A percentile compares a stretch with the other conserved stretches of the same genome.
Evolutionary conservation across 2,329 filamentous ascomycete genomes (phyloP).

Genomic region (Aspergillus arachidicola): DNA sequence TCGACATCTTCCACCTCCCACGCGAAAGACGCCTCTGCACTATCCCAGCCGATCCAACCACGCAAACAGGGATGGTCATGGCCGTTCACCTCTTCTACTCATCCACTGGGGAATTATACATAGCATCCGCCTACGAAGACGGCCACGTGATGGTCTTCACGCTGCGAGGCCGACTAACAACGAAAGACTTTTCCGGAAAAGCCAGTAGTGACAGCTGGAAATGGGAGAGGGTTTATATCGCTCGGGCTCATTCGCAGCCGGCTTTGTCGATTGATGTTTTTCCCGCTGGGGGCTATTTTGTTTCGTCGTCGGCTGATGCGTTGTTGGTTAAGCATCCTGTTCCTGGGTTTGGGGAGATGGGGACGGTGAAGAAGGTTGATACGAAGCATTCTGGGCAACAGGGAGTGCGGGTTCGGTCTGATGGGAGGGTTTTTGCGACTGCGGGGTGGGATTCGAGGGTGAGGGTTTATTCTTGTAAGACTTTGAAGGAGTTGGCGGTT

Average conservation of each 20-base stretch:
- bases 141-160: constrained; percentile 71
- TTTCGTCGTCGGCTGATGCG: constrained; percentile 82
- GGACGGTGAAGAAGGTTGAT: constrained; percentile 64
- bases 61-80: constrained; percentile 78
- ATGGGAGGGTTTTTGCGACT: constrained; percentile 82
- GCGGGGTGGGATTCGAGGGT: constrained; percentile 88
- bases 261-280: constrained; percentile 72
- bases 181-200: constrained; percentile 30
- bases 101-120: constrained; percentile 53
- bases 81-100: constrained; percentile 65
- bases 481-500: constrained; percentile 84
- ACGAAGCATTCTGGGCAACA: constrained; percentile 94
- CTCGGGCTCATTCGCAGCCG: constrained; percentile 74
- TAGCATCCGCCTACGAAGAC: constrained; percentile 83
- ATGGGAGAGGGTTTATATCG: constrained; percentile 63
- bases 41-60: constrained; percentile 50
- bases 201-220: constrained; percentile 29
- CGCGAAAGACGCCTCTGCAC: constrained; percentile 69
- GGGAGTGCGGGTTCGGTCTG: constrained; percentile 72
- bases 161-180: constrained; percentile 46
- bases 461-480: constrained; percentile 78
- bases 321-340: constrained; percentile 76
- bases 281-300: constrained; percentile 58
- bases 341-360: constrained; percentile 35
- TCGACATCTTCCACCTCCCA: constrained; percentile 85